Evolutionary conservation across 148 eudicot genomes (phyloP).

Genomic region (Talinum fruticosum): DNA sequence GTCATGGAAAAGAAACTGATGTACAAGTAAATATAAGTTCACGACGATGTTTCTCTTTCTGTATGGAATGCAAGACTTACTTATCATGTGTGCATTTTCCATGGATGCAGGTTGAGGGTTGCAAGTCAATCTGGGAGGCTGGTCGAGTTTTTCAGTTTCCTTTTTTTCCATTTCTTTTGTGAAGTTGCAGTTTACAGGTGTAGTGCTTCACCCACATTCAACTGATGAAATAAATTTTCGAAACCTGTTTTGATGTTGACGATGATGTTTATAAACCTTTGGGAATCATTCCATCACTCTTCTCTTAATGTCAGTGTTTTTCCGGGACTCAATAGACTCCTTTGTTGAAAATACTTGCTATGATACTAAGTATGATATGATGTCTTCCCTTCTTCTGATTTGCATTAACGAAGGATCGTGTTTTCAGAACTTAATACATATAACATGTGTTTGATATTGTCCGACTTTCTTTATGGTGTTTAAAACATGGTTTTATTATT

Average conservation of each 20-base stretch:
- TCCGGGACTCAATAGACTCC: not conserved
- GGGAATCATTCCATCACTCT: not conserved
- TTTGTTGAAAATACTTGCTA: not conserved
- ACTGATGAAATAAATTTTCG: constrained; percentile 18
- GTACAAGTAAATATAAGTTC: no score
- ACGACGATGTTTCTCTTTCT: no score
- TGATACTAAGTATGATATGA: not conserved
- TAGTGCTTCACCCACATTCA: constrained; percentile 6
- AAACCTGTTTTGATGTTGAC: constrained; percentile 16
- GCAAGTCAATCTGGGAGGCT: constrained; percentile 7
- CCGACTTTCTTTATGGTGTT: no score
- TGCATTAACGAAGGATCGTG: not conserved
- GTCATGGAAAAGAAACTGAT: no score
- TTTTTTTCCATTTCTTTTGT: constrained; percentile 8
- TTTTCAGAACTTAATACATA: no score
- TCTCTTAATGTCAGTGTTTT: not conserved
- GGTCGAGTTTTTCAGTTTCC: not conserved
- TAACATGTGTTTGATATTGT: no score
- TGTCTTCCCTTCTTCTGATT: not conserved
- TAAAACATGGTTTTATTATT: no score
- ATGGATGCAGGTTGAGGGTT: not conserved
- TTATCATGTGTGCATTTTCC: not conserved
- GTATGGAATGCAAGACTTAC: no score
- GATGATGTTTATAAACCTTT: constrained; percentile 12
- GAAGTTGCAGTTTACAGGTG: constrained; percentile 2